Evolutionary conservation across 169 alveolate genomes (phyloP), one percentile per base, ranked within the genome.

Genomic region (Cryptosporidium bovis): DNA sequence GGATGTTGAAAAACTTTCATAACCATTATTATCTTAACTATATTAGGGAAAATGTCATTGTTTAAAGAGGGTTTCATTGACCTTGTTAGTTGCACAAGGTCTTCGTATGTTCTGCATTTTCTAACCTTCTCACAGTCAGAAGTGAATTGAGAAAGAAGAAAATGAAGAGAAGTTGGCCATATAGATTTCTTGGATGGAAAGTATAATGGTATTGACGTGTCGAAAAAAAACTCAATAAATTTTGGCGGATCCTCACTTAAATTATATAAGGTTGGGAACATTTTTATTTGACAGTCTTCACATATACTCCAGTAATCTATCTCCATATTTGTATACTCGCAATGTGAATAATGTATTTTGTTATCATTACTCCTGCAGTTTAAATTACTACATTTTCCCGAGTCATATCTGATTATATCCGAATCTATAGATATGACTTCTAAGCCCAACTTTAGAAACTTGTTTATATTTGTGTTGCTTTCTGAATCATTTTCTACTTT

Each of bases 101-200:
- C 50, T 3, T 77, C 64, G 24, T 77, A 62, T 44, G 87, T 60
- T 12, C 36, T 77, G 20, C 87, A 77, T 7, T 62, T 48, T 12
- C 36, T 56, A 2, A 77, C 64, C 24, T 77, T 56, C 16, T 58
- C 27, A 20, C 27, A 60, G 18, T 77, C 34, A 2, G 69, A 60
- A 8, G 55, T 56, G 24, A 44, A 77, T 31, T 77, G 87, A 16
- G 87, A 68, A 18, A 77, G 55, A 36, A 77, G 51, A 13, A 77
- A 77, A 77, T 77, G 87, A 24, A 77, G 51, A 58, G 87, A 56
- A 10, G 87, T 60, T 36, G 69, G 69, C 87, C 87, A 77, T 34
- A 77, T 62, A 36, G 64, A 29, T 60, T 56, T 56, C 50, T 66
- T 77, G 40, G 87, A 77, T 10, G 87, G 87, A 66, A 77, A 77